Base-by-base conservation (phyloP, 176 grass and related monocot species). In the Zizania latifolia region DNA sequence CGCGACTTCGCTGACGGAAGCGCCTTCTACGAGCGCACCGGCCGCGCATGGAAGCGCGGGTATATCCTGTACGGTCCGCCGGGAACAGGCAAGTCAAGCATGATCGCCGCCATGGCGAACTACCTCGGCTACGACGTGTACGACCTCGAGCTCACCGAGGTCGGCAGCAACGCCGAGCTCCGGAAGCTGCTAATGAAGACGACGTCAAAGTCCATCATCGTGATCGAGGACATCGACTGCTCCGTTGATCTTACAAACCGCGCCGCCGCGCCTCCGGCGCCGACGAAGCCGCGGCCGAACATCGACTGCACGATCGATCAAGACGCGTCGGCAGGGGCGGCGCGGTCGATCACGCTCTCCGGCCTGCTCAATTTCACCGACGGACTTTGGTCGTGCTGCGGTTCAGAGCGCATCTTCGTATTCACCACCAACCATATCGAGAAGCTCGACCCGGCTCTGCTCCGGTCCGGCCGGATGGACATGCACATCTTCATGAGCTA, bases 161-260 rank as follows among this genome's bases (percentile, higher is more conserved):
- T 97, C 15, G 24, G 89, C 63, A 86, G 82, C 79, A 97, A 97
- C 76, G 83, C 93, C 0, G 93, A 97, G 68, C 90, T 97, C 15
- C 82, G 93, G 17, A 97, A 93, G 85, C 93, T 93, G 59, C 83
- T 97, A 0, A 97, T 97, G 90, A 93, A 88, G 76, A 97, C 93
- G 0, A 93, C 87, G 15, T 75, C 90, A 13, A 97, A 97, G 62
- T 97, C 93, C 33, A 90, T 97, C 68, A 97, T 97, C 24, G 93
- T 97, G 10, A 97, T 97, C 73, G 93, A 97, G 72, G 93, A 97
- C 86, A 97, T 97, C 23, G 93, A 97, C 58, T 97, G 93, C 76
- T 93, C 93, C 53, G 77, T 97, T 22, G 86, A 97, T 33, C 80
- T 97, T 38, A 82, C 90, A 28, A 93, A 90, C 78, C 91, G 91